Evolutionary conservation across 148 eudicot genomes (phyloP).

Genomic region (Salicornia ramosissima): DNA sequence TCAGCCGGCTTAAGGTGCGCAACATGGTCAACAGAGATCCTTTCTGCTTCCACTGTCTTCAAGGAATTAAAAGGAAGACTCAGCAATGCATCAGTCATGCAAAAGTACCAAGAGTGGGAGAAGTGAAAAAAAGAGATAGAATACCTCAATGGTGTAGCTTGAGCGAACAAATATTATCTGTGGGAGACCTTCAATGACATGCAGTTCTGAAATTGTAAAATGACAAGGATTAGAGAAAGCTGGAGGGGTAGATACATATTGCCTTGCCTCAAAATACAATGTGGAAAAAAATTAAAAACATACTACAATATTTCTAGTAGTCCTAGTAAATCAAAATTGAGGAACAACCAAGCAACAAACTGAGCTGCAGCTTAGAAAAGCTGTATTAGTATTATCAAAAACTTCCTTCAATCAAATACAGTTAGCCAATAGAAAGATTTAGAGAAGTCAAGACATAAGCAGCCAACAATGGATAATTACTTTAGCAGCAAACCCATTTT

Average conservation of each 20-base stretch:
- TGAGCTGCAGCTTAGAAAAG: neutral
- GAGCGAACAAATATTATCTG: constrained; percentile 85
- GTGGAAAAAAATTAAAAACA: neutral
- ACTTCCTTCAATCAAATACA: neutral
- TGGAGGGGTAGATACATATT: neutral
- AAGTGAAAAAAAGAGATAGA: neutral
- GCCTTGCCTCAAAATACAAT: neutral
- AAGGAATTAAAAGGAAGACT: constrained; percentile 22
- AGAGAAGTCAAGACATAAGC: neutral
- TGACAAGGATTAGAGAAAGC: constrained; percentile 12
- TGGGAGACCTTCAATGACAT: constrained; percentile 85
- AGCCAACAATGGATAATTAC: neutral
- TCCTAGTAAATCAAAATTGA: neutral
- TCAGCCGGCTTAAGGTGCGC: constrained; percentile 98
- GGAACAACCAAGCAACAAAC: neutral
- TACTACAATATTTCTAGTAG: neutral
- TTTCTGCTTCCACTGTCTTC: constrained; percentile 95
- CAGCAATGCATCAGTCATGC: constrained; percentile 11
- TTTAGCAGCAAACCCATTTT: no score
- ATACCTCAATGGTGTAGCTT: constrained; percentile 89
- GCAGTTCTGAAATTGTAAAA: constrained; percentile 55
- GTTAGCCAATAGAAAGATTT: neutral
- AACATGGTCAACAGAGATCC: constrained; percentile 96
- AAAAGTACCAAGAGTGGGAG: neutral
- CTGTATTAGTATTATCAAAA: neutral